Evolutionary conservation across 106 monocot species (phyloP), one percentile per base, ranked within the genome.

Genomic region (Narthecium ossifragum): DNA sequence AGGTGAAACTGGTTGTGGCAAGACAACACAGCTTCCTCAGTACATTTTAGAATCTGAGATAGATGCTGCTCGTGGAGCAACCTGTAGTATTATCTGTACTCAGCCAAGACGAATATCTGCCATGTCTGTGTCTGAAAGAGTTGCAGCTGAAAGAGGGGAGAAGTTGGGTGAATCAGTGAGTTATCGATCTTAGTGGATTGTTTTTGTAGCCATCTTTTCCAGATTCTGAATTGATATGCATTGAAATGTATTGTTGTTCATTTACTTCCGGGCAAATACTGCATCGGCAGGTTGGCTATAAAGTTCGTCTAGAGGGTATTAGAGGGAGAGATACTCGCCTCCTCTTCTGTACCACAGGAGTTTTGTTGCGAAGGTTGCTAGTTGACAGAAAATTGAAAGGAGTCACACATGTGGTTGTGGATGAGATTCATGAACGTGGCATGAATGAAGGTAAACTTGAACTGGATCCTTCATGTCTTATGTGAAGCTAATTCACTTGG

Each of bases 341-440:
- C 11, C 72, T 98, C 20, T 98, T 98, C 67, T 98, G 98, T 29
- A 98, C 98, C 7, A 98, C 98, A n/a, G 98, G 98, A 61, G 71
- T 98, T 70, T 74, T 98, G 33, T 64, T 98, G 26, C 66, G 98
- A 52, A 78, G 98, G 67, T 67, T 98, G 38, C 65, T 98, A 29
- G 85, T 98, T 30, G 98, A 98, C 62, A 66, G 87, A 72, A 91
- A 65, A 53, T 68, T 98, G 65, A 98, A 98, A 55, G 98, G 98
- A 59, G 82, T 98, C 33, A 84, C 90, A 18, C 91, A 98, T 77
- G 98, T 98, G 67, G 72, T 98, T 78, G 98, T 98, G 37, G 98
- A 98, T 79, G 98, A 98, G 71, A 98, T 98, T 53, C 98, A 98
- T 79, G 98, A 98, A 51, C 78, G 91, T 57, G 98, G 98, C 68